A percentile compares a stretch with the other conserved stretches of the same genome.
Conservation (phyloP, 2,329 filamentous ascomycete species). For the Thelonectria discophora region DNA sequence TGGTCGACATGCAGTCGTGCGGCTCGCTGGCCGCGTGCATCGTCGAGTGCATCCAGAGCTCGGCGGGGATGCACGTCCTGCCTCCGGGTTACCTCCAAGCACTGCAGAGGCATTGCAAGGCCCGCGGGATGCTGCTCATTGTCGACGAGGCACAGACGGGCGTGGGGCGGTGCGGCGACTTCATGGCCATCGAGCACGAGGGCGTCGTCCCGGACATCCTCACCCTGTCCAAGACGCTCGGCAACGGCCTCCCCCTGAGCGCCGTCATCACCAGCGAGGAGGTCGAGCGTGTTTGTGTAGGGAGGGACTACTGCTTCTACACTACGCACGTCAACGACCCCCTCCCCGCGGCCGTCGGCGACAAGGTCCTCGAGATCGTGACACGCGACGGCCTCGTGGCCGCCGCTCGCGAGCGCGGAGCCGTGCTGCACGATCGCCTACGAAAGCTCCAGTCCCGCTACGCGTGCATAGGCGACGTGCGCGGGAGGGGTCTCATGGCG, state of each 20-base stretch:
- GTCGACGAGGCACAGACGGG: constrained; percentile 70
- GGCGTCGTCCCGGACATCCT: constrained; percentile 66
- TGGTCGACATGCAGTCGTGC: constrained; percentile 67
- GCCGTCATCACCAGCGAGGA: constrained; percentile 64
- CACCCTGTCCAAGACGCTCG: constrained; percentile 68
- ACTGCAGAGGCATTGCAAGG: constrained; percentile 63
- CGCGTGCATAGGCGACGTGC: constrained; percentile 69
- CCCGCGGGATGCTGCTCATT: constrained; percentile 67
- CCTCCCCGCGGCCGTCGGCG: constrained; percentile 65
- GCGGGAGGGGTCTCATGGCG: constrained; percentile 66
- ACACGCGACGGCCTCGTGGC: constrained; percentile 62
- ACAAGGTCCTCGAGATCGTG: constrained; percentile 70
- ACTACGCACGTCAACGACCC: constrained; percentile 72
- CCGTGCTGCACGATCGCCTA: constrained; percentile 58
- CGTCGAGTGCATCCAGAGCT: constrained; percentile 68
- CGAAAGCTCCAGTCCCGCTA: constrained; percentile 58
- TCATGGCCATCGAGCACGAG: constrained; percentile 67
- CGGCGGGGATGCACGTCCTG: constrained; percentile 67
- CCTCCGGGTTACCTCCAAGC: constrained; percentile 66
- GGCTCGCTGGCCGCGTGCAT: constrained; percentile 72
- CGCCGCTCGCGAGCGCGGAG: constrained; percentile 55
- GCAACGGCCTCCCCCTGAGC: constrained; percentile 66
- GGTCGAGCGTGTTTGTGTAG: constrained; percentile 59
- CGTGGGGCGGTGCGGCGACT: constrained; percentile 63
- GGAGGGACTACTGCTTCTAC: constrained; percentile 63